Evolutionary conservation across 768 basidiomycete genomes (phyloP).

Genomic region (Lactifluus hygrophoroides): DNA sequence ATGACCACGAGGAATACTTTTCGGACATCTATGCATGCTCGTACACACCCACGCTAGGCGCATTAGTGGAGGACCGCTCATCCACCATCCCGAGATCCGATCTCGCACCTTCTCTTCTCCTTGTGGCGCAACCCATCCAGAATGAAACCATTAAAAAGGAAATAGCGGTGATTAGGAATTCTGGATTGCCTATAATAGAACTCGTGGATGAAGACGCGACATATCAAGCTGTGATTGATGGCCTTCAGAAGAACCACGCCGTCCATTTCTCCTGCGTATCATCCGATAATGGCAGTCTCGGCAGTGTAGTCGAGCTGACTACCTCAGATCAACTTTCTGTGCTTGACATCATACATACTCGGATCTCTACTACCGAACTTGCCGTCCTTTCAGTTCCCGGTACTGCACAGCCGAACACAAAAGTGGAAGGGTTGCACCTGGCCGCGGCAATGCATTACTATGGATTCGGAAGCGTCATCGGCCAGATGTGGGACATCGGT

Average conservation of each 20-base stretch:
- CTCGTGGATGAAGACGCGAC: background rate
- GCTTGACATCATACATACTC: background rate
- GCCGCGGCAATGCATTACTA: conserved; percentile 18
- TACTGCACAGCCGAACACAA: background rate
- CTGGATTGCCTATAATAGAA: too few relatives aligned
- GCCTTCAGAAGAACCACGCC: background rate
- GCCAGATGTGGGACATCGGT: conserved; percentile 14
- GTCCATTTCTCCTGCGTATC: conserved; percentile 2
- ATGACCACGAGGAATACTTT: too few relatives aligned
- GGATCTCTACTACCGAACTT: conserved; percentile 3
- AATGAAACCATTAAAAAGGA: too few relatives aligned
- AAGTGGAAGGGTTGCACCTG: conserved; percentile 8
- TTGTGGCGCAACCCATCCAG: background rate
- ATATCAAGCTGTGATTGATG: background rate
- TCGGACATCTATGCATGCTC: too few relatives aligned
- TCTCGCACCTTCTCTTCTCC: background rate
- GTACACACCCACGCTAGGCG: too few relatives aligned
- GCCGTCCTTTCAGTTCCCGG: conserved; percentile 5
- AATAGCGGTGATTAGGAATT: too few relatives aligned
- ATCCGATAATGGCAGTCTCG: background rate
- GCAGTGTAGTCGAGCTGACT: background rate
- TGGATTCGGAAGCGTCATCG: conserved; percentile 17
- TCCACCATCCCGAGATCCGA: background rate
- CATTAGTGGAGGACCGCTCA: background rate
- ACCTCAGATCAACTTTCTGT: background rate